Base-by-base conservation (phyloP, 768 basidiomycete species). In the Podaxis mareebaensis region DNA sequence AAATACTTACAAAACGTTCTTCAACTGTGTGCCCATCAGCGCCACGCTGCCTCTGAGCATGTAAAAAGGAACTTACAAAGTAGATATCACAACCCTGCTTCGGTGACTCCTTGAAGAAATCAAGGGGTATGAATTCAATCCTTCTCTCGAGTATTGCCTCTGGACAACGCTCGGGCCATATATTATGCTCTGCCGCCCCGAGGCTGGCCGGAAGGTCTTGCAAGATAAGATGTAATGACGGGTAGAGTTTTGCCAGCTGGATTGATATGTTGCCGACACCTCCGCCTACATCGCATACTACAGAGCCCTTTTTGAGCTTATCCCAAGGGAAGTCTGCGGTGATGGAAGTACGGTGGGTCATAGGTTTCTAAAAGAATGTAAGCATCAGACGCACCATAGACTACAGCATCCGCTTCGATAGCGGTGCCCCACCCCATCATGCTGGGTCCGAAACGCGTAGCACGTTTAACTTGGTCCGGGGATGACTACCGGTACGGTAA, bases 211-310 rank as follows among this genome's bases (percentile, higher is more conserved):
- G 75, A 7, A 76, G 68, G 49, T 80, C 81, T 57, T 80, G 77
- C 2, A 80, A 66, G 10, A 75, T 67, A 6, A 79, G 58, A 24
- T 73, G 69, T 12, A 81, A 60, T 12, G 75, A 70, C 2, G 77
- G 74, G 58, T 75, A 75, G 4, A 63, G 65, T 63, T 77, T 74
- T 5, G 74, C 68, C 8, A 81, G 66, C n/a, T 71, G 66, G n/a
- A 79, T 67, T 3, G 73, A 69, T 17, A 77, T 70, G 57, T 73
- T 70, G 0, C 80, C 81, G 53, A 77, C 71, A 5, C 76, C 76
- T 17, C 77, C 77, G 6, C 77, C 81, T 4, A 81, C 76, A 60
- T 81, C 79, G 42, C 78, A 77, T 13, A 81, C 67, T 6, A 71
- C 67, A 11, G 74, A 67, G 11, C 72, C 73, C 36, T 48, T 65